Evolutionary conservation across 1,139 yeast species (phyloP).

Genomic region (Blastobotrys apis): DNA sequence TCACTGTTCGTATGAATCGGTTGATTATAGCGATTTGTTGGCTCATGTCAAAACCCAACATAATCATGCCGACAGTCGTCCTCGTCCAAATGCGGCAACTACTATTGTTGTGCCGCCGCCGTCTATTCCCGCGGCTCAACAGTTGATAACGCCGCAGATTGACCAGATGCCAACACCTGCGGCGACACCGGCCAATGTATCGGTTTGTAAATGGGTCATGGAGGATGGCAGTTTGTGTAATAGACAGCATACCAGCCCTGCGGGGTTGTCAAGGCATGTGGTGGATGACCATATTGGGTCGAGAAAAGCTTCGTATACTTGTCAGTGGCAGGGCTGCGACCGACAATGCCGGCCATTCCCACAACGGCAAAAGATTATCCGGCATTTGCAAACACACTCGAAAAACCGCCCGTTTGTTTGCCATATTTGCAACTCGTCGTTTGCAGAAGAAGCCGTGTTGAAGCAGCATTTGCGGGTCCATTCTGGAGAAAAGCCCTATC

Average conservation of each 20-base stretch:
- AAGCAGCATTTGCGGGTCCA: constrained; percentile 81
- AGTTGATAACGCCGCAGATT: not conserved
- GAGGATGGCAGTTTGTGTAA: constrained; percentile 47
- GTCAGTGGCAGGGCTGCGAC: constrained; percentile 77
- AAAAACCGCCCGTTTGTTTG: constrained; percentile 75
- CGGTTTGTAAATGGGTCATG: constrained; percentile 48
- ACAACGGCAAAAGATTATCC: constrained; percentile 78
- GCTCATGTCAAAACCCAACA: constrained; percentile 65
- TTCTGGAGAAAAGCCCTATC: constrained; percentile 80
- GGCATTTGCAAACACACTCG: constrained; percentile 88
- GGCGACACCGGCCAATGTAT: not conserved
- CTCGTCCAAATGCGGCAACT: too few relatives aligned
- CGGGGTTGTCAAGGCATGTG: constrained; percentile 67
- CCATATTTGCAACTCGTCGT: constrained; percentile 58
- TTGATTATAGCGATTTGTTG: constrained; percentile 50
- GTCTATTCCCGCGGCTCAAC: not conserved
- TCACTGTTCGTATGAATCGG: constrained; percentile 55
- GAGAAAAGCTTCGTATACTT: constrained; percentile 64
- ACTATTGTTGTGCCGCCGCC: too few relatives aligned
- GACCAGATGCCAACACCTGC: too few relatives aligned
- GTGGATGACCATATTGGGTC: constrained; percentile 64
- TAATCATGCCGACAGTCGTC: too few relatives aligned
- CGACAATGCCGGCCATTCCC: constrained; percentile 57
- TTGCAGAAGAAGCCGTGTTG: constrained; percentile 64
- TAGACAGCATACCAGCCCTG: constrained; percentile 45